These are phyloP conservation scores for Linaria vulgaris DNA, from an alignment of 257 asterid genomes.

Conservation along the genomic window DNA sequence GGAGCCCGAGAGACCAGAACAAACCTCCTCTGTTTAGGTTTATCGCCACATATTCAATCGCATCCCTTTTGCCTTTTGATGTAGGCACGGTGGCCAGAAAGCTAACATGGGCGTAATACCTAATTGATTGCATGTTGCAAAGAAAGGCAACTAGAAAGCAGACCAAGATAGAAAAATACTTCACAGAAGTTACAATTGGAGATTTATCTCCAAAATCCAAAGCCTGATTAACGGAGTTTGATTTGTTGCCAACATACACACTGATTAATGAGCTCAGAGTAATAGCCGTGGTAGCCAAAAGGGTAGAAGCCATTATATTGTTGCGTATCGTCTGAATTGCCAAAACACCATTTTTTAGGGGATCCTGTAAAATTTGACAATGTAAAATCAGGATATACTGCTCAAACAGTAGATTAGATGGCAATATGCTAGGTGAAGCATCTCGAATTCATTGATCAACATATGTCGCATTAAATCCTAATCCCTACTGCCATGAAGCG, in stretches of 20 bases:
- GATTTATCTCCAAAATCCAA: conserved; percentile 45
- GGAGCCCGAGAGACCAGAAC: conserved; percentile 80
- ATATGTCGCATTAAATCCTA: too few species aligned
- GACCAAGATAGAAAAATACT: conserved; percentile 62
- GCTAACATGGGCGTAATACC: conserved; percentile 83
- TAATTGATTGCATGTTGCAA: conserved; percentile 69
- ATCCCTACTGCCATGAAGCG: too few species aligned
- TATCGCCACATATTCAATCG: conserved; percentile 60
- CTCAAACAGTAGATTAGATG: background rate
- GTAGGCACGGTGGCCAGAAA: conserved; percentile 69
- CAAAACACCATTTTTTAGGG: conserved; percentile 72
- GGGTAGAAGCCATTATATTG: conserved; percentile 94
- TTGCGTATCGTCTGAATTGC: conserved; percentile 85
- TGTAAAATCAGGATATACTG: conserved; percentile 11
- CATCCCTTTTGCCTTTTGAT: conserved; percentile 42
- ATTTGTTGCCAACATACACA: conserved; percentile 64
- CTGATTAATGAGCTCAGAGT: conserved; percentile 87
- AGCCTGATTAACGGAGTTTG: conserved; percentile 41
- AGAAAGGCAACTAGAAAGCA: conserved; percentile 82
- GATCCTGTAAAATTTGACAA: conserved; percentile 52
- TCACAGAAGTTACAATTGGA: conserved; percentile 47
- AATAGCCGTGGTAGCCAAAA: conserved; percentile 79
- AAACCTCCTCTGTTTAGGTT: conserved; percentile 66
- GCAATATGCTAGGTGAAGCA: too few species aligned
- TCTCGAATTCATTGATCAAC: too few species aligned